Evolutionary conservation across 139 green algal genomes (phyloP).

Genomic region (Edaphochlamys debaryana): DNA sequence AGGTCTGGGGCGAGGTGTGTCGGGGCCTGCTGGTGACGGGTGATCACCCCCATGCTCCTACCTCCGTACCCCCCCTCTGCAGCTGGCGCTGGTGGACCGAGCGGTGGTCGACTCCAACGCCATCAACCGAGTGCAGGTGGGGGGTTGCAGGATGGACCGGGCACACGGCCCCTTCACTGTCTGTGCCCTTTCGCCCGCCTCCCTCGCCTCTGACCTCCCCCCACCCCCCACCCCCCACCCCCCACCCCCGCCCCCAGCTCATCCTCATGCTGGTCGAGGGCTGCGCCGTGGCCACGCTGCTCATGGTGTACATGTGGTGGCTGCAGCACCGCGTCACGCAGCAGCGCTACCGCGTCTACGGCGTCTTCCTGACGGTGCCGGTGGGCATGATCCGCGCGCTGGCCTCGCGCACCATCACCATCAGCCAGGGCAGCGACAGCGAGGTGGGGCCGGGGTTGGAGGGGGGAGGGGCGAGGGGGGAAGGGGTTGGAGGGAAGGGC

Average conservation of each 20-base stretch:
- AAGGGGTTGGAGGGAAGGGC: too few relatives aligned
- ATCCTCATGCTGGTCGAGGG: slow-evolving; percentile 35
- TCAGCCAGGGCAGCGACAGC: slow-evolving; percentile 21
- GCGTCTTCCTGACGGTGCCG: slow-evolving; percentile 28
- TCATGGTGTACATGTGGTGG: slow-evolving; percentile 39
- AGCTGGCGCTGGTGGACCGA: slow-evolving; percentile 30
- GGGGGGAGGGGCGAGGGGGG: too few relatives aligned
- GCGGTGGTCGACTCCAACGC: slow-evolving; percentile 9
- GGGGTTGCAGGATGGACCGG: too few relatives aligned
- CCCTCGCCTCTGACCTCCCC: too few relatives aligned
- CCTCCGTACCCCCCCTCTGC: not conserved
- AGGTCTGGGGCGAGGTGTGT: too few relatives aligned
- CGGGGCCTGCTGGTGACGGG: too few relatives aligned
- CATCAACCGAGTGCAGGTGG: slow-evolving; percentile 33
- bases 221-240: too few relatives aligned
- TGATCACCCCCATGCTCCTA: too few relatives aligned
- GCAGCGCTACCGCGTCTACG: slow-evolving; percentile 37
- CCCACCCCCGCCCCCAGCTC: too few relatives aligned
- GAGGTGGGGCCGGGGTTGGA: not conserved
- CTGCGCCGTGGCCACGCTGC: slow-evolving; percentile 32
- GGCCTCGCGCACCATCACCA: slow-evolving; percentile 17
- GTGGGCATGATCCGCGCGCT: slow-evolving; percentile 41
- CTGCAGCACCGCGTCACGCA: slow-evolving; percentile 38
- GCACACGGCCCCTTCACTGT: too few relatives aligned
- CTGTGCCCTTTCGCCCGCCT: too few relatives aligned